phyloP scores from a whole-genome alignment of 148 eudicot genomes.

The Camellia japonica region DNA sequence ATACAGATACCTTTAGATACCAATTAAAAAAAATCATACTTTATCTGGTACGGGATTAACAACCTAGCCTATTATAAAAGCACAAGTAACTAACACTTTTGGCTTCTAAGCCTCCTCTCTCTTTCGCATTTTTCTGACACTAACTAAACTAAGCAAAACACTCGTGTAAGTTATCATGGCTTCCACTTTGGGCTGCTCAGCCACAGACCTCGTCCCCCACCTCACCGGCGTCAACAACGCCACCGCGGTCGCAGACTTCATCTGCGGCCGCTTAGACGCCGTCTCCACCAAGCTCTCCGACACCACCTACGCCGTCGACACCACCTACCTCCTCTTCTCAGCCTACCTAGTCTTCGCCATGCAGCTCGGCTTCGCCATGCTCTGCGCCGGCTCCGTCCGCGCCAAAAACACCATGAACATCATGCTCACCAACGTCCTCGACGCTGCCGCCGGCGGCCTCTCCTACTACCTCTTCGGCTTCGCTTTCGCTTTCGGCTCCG shows the following conservation, averaged over 20 bases:
- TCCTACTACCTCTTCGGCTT: slow-evolving; percentile 54
- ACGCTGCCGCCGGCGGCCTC: slow-evolving; percentile 53
- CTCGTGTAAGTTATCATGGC: neutral
- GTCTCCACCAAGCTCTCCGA: slow-evolving; percentile 28
- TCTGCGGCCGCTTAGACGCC: slow-evolving; percentile 15
- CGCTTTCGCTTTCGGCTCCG: slow-evolving; percentile 44
- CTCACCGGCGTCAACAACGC: slow-evolving; percentile 29
- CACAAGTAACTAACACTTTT: too few relatives aligned
- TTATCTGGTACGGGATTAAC: too few relatives aligned
- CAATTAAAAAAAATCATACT: too few relatives aligned
- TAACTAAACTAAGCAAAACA: too few relatives aligned
- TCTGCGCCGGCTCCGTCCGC: slow-evolving; percentile 58
- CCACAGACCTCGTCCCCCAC: slow-evolving; percentile 34
- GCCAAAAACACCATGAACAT: slow-evolving; percentile 63
- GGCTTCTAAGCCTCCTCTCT: too few relatives aligned
- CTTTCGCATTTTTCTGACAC: too few relatives aligned
- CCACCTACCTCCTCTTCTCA: slow-evolving; percentile 51
- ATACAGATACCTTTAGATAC: too few relatives aligned
- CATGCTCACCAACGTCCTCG: slow-evolving; percentile 59
- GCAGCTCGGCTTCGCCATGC: slow-evolving; percentile 64
- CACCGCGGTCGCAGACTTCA: slow-evolving; percentile 30
- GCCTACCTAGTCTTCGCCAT: slow-evolving; percentile 53
- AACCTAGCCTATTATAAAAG: too few relatives aligned
- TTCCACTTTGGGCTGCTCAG: slow-evolving; percentile 16
- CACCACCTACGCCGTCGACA: slow-evolving; percentile 43